These are phyloP conservation scores for Huntiella bhutanensis DNA, from an alignment of 2,329 filamentous ascomycete genomes.

Conservation along the genomic window DNA sequence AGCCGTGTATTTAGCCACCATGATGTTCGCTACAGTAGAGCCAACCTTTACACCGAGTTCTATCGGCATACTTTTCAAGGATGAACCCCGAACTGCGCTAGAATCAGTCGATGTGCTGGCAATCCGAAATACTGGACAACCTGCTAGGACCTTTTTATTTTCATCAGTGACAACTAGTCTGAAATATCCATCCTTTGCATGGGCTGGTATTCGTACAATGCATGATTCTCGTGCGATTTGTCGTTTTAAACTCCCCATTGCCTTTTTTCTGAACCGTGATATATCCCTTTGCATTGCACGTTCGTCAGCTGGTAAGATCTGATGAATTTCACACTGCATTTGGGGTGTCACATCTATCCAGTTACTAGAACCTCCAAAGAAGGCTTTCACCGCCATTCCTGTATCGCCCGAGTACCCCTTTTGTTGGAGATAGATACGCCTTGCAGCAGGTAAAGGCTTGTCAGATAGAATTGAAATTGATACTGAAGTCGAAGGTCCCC, in stretches of 20 bases:
- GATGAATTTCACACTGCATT: constrained; percentile 24
- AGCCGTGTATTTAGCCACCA: constrained; percentile 8
- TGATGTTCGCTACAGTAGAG: constrained; percentile 24
- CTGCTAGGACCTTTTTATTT: constrained; percentile 37
- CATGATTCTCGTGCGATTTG: constrained; percentile 43
- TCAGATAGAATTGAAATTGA: constrained; percentile 46
- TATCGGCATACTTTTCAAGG: constrained; percentile 43
- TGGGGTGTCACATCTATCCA: constrained; percentile 53
- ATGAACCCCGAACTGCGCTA: constrained; percentile 44
- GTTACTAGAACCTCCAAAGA: constrained; percentile 36
- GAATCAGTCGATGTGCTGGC: constrained; percentile 44
- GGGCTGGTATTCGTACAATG: constrained; percentile 43
- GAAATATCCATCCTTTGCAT: constrained; percentile 48
- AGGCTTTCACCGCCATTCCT: constrained; percentile 46
- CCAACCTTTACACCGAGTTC: constrained; percentile 43
- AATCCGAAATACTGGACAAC: constrained; percentile 50
- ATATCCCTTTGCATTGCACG: constrained; percentile 51
- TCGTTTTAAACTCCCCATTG: constrained; percentile 23
- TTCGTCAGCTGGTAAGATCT: constrained; percentile 38
- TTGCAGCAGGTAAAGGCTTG: constrained; percentile 32
- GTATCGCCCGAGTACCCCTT: constrained; percentile 50
- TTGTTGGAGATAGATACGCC: constrained; percentile 48
- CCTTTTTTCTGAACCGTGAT: constrained; percentile 40
- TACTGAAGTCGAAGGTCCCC: constrained; percentile 43
- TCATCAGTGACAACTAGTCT: constrained; percentile 42